Evolutionary conservation across 2,329 filamentous ascomycete genomes (phyloP), one percentile per base, ranked within the genome.

Genomic region (Nothophaeocryptopus gaeumannii): DNA sequence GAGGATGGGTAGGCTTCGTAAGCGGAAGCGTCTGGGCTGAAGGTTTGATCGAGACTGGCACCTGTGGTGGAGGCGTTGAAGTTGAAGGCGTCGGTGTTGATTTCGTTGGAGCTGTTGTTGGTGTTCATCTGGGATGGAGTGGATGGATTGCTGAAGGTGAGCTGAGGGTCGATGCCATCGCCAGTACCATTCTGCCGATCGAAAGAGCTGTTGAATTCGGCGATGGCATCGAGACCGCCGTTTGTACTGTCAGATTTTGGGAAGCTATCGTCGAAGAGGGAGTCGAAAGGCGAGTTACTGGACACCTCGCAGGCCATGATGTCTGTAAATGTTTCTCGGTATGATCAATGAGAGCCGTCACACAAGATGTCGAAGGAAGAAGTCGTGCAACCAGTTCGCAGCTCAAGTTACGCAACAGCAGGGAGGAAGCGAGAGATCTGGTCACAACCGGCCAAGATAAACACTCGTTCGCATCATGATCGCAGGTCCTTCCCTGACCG

Each of bases 381-480:
- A 50, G 35, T 39, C 37, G 58, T 57, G 54, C 49, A 35, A 57
- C 56, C 50, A 54, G 39, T 30, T 42, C 30, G 55, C 38, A 57
- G 54, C 43, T 26, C 20, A 26, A 26, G 20, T 26, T 26, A 26
- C 20, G 20, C 20, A 26, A 26, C 20, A 26, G 20, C 7, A 26
- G 20, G 20, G 20, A 26, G 20, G 4, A 26, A 26, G 20, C 20
- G 20, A 26, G 20, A 26, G 38, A 36, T 30, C 32, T 51, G 32
- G 39, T 34, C 44, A 45, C 30, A 42, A 34, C 33, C 42, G 30
- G 39, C 39, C 26, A 33, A 42, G 46, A 45, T 55, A 56, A 51
- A 50, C 52, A 42, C 42, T 35, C 45, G 59, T 60, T 62, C 59
- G 59, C 58, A 60, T 54, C 48, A 51, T 40, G 45, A 48, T 55